phyloP scores from a whole-genome alignment of 228 moss, liverwort and hornwort genomes.

The Sphagnum magellanicum region DNA sequence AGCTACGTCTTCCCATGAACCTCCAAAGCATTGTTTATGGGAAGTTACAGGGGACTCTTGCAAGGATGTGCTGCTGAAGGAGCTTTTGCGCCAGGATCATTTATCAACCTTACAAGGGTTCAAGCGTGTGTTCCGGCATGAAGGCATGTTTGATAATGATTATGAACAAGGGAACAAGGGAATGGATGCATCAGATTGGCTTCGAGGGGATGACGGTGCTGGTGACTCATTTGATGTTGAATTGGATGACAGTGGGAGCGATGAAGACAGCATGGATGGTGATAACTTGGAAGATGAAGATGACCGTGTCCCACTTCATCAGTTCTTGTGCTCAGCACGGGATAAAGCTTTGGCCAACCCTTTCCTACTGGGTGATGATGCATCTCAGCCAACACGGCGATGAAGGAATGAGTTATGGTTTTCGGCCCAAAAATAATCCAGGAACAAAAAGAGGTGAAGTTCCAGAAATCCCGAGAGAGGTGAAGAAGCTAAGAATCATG shows the following conservation, averaged over 20 bases:
- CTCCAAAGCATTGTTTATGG: slow-evolving; percentile 38
- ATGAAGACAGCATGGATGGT: slow-evolving; percentile 27
- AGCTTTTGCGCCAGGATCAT: slow-evolving; percentile 32
- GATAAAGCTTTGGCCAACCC: too few species aligned
- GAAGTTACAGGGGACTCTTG: slow-evolving; percentile 23
- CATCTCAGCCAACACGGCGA: too few species aligned
- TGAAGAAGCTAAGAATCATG: too few species aligned
- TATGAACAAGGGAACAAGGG: slow-evolving; percentile 31
- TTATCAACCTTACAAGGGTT: slow-evolving; percentile 25
- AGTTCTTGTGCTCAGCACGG: too few species aligned
- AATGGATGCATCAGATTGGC: slow-evolving; percentile 41
- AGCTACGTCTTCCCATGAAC: neutral
- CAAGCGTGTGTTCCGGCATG: slow-evolving; percentile 37
- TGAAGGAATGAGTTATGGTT: too few species aligned
- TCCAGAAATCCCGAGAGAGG: too few species aligned
- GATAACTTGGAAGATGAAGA: slow-evolving; percentile 22
- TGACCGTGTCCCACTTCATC: neutral
- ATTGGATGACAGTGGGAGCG: slow-evolving; percentile 15
- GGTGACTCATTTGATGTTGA: slow-evolving; percentile 24
- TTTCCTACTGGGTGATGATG: too few species aligned
- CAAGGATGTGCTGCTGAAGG: slow-evolving; percentile 42
- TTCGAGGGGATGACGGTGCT: slow-evolving; percentile 21
- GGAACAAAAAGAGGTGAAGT: too few species aligned
- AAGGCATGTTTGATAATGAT: slow-evolving; percentile 43
- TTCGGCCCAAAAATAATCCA: too few species aligned